Percentiles rank a stretch among this genome's conserved stretches.
These are phyloP conservation scores for Acer yangbiense DNA, from an alignment of 345 rosid species.

Conservation along the genomic window DNA sequence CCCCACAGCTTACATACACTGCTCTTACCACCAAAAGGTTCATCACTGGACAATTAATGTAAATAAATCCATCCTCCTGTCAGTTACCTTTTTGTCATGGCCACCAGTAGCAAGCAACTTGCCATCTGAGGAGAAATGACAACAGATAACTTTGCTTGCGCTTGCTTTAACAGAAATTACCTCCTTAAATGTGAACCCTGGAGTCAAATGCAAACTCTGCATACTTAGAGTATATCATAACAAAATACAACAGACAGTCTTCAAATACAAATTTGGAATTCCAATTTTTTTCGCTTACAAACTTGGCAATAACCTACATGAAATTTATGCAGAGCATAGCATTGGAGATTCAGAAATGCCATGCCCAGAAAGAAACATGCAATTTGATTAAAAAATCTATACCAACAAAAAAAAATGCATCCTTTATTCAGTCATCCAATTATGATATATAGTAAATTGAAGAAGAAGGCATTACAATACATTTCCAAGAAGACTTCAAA, in stretches of 20 bases:
- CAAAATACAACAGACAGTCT: constrained; percentile 10
- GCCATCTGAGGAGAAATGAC: constrained; percentile 98
- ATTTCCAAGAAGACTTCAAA: not conserved
- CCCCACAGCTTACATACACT: not conserved
- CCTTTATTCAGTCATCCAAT: not conserved
- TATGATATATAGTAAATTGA: not conserved
- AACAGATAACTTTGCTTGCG: constrained; percentile 69
- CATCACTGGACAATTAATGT: not conserved
- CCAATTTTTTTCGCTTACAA: constrained; percentile 6
- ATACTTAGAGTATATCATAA: constrained; percentile 19
- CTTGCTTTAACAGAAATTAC: constrained; percentile 79
- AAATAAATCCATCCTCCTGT: constrained; percentile 7
- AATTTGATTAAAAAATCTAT: not conserved
- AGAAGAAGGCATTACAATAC: not conserved
- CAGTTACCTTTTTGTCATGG: constrained; percentile 88
- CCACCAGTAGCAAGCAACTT: constrained; percentile 97
- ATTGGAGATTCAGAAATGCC: not conserved
- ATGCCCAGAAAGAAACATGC: too few species aligned
- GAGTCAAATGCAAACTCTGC: constrained; percentile 18
- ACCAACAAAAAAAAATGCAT: not conserved
- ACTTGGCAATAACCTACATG: not conserved
- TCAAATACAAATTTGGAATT: constrained; percentile 9
- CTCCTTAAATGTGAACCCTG: constrained; percentile 78
- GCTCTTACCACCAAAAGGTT: not conserved
- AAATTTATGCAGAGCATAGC: not conserved